Conservation (phyloP, 176 grass and related monocot genomes). For the Carex littledalei region DNA sequence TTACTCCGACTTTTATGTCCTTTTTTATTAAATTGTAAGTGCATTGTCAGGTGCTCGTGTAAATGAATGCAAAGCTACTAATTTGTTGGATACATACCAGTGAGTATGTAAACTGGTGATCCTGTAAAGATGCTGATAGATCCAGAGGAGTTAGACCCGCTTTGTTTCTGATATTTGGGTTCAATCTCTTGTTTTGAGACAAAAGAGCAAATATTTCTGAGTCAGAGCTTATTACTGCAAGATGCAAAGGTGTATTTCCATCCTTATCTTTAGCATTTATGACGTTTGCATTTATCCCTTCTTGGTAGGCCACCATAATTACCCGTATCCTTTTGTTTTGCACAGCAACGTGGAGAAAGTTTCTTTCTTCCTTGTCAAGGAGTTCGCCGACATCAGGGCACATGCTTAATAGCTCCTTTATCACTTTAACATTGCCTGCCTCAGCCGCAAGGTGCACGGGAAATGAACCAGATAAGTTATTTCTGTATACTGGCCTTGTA, state of each 20-base stretch:
- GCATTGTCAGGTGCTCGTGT: neutral
- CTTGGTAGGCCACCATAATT: constrained; percentile 6
- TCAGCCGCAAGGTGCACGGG: constrained; percentile 66
- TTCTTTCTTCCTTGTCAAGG: constrained; percentile 50
- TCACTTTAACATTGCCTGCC: constrained; percentile 31
- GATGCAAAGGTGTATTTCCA: constrained; percentile 69
- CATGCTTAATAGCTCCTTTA: constrained; percentile 37
- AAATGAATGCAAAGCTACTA: neutral
- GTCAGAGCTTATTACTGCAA: constrained; percentile 41
- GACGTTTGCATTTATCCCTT: neutral
- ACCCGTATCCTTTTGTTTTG: constrained; percentile 29
- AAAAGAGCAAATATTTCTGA: constrained; percentile 52
- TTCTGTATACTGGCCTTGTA: neutral
- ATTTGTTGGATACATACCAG: neutral
- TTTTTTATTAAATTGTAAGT: neutral
- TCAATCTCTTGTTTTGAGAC: constrained; percentile 29
- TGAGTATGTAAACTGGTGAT: neutral
- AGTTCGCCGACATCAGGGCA: constrained; percentile 58
- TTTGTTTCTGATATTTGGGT: constrained; percentile 54
- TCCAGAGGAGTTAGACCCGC: constrained; percentile 50
- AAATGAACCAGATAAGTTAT: constrained; percentile 36
- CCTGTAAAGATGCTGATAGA: constrained; percentile 45
- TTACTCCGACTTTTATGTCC: neutral
- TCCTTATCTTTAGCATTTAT: constrained; percentile 48
- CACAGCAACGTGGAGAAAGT: constrained; percentile 62